Conservation (phyloP, 2,329 filamentous ascomycete species). For the Malbranchea zuffiana region DNA sequence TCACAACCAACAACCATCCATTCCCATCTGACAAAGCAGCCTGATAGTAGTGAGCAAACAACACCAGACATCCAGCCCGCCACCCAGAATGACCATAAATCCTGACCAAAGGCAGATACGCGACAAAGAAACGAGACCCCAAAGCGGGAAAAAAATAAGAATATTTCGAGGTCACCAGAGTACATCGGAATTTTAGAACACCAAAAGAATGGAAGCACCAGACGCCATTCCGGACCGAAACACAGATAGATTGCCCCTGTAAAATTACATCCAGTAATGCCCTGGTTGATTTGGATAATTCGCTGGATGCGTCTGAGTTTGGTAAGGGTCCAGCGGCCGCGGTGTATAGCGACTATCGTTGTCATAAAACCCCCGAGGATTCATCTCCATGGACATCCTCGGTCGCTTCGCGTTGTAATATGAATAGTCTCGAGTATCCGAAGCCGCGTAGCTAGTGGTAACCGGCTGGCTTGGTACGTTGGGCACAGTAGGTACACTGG, state of each 20-base stretch:
- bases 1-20: too few species aligned
- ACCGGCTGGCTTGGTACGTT: background rate
- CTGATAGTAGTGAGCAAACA: too few species aligned
- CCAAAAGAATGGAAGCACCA: too few species aligned
- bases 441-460: background rate
- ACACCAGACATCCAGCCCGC: too few species aligned
- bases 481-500: background rate
- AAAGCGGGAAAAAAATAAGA: background rate
- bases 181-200: too few species aligned
- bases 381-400: conserved; percentile 3
- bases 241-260: too few species aligned
- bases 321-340: conserved; percentile 1
- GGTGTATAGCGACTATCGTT: conserved; percentile 3
- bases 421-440: conserved; percentile 6
- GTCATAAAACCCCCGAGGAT: background rate
- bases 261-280: background rate
- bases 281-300: conserved; percentile 1
- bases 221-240: too few species aligned
- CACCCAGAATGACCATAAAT: too few species aligned
- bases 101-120: too few species aligned
- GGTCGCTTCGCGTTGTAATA: conserved; percentile 5
- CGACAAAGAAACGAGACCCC: background rate
- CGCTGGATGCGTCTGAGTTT: background rate
- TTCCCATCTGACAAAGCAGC: too few species aligned
- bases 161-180: background rate